These are phyloP conservation scores for Euphorbia corollata DNA, from an alignment of 441 rosid genomes.

Conservation along the genomic window DNA sequence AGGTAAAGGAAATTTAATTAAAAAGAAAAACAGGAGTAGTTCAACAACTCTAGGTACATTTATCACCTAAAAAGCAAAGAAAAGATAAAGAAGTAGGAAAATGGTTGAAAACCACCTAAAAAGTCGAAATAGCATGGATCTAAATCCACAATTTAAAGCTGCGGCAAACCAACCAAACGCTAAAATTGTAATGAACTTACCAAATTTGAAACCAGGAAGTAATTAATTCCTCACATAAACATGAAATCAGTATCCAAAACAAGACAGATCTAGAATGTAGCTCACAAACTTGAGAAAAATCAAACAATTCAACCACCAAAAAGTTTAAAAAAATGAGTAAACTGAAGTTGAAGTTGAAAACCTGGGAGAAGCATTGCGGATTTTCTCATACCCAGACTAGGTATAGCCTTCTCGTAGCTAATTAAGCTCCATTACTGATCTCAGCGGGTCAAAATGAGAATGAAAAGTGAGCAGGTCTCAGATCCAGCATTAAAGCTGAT, in stretches of 20 bases:
- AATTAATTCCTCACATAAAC: not conserved
- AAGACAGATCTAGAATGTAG: constrained; percentile 25
- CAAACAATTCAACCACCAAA: not conserved
- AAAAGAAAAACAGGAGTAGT: constrained; percentile 17
- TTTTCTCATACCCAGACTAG: constrained; percentile 9
- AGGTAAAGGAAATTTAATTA: not conserved
- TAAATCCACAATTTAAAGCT: constrained; percentile 7
- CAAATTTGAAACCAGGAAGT: not conserved
- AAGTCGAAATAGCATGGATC: constrained; percentile 15
- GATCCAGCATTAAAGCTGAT: constrained; percentile 22
- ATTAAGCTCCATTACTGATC: constrained; percentile 11
- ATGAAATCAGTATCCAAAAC: not conserved
- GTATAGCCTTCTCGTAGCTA: constrained; percentile 2
- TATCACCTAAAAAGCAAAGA: constrained; percentile 7
- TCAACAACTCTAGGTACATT: constrained; percentile 26
- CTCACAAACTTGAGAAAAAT: not conserved
- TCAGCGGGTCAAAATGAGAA: not conserved
- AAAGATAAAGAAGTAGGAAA: not conserved
- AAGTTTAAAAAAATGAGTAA: not conserved
- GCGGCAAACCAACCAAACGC: not conserved
- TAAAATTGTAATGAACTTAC: constrained; percentile 5
- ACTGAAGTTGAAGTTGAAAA: not conserved
- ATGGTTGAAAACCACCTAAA: constrained; percentile 9
- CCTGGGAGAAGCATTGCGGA: constrained; percentile 12
- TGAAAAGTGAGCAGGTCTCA: not conserved